phyloP scores from a whole-genome alignment of 1,284 basidiomycete species.

The Pterula multifida region DNA sequence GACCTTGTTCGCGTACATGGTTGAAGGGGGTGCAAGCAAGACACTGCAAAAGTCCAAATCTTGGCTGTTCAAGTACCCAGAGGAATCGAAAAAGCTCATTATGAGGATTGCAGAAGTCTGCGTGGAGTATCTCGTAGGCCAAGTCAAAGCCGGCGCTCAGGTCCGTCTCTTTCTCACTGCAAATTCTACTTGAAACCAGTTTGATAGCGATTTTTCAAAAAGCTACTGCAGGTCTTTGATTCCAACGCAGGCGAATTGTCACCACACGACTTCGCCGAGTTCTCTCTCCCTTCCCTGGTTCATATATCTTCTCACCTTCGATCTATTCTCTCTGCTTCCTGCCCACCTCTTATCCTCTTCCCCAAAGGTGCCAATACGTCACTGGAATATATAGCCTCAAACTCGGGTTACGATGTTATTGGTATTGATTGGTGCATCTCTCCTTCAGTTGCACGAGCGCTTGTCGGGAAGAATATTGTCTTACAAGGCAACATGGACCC shows the following conservation, averaged over 20 bases:
- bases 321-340: conserved; percentile 37
- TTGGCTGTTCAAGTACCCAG: conserved; percentile 85
- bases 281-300: conserved; percentile 57
- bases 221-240: conserved; percentile 94
- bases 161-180: conserved; percentile 29
- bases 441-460: conserved; percentile 51
- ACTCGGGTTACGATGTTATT: conserved; percentile 73
- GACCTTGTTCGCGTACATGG: conserved; percentile 96
- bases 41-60: conserved; percentile 82
- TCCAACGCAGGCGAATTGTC: conserved; percentile 90
- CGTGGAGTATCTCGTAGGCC: conserved; percentile 79
- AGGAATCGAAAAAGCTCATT: conserved; percentile 69
- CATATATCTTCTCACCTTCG: conserved; percentile 59
- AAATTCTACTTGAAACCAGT: no score
- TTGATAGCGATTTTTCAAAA: conserved; percentile 1
- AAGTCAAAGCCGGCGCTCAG: conserved; percentile 89
- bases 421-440: conserved; percentile 86
- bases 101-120: conserved; percentile 74
- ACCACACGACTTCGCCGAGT: conserved; percentile 71
- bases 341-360: conserved; percentile 79
- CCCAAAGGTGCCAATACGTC: conserved; percentile 84
- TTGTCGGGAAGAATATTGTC: conserved; percentile 52
- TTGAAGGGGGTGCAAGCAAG: conserved; percentile 87
- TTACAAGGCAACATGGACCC: conserved; percentile 97
- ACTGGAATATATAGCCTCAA: conserved; percentile 40